Percentiles rank a stretch among this genome's conserved stretches.
phyloP scores from a whole-genome alignment of 257 asterid species.

The Scutellaria minor region DNA sequence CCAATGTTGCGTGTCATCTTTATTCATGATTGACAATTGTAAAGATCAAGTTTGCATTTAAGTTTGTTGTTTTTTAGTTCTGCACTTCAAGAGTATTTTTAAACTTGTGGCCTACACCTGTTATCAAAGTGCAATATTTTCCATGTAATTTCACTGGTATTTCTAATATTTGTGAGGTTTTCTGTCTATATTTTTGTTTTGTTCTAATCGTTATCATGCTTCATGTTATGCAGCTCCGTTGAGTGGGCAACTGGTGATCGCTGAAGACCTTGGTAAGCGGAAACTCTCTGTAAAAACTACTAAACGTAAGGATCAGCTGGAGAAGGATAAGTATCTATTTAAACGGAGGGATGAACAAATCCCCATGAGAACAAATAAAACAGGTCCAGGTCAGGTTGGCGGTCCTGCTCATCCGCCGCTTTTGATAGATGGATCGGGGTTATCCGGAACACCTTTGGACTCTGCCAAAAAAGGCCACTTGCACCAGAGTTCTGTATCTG shows the following conservation, averaged over 20 bases:
- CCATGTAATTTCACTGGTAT: conserved; percentile 33
- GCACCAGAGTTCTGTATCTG: conserved; percentile 44
- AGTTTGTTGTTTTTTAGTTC: conserved; percentile 12
- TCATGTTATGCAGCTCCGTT: conserved; percentile 48
- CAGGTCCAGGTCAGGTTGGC: conserved; percentile 41
- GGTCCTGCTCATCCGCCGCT: conserved; percentile 21
- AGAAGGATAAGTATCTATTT: conserved; percentile 61
- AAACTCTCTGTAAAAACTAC: conserved; percentile 37
- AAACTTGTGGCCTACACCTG: not conserved
- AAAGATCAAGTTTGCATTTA: not conserved
- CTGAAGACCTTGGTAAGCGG: conserved; percentile 56
- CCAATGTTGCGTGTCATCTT: not conserved
- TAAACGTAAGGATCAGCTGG: conserved; percentile 51
- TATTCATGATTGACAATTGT: not conserved
- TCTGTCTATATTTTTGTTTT: not conserved
- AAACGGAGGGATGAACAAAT: conserved; percentile 72
- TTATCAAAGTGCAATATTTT: not conserved
- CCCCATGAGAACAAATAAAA: conserved; percentile 52
- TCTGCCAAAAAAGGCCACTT: conserved; percentile 34
- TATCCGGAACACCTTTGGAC: conserved; percentile 36
- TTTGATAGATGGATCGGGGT: conserved; percentile 46
- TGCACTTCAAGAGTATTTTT: not conserved
- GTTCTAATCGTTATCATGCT: not conserved
- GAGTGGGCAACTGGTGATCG: conserved; percentile 54
- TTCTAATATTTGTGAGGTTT: not conserved